Conservation (phyloP, 768 basidiomycete genomes). For the Suillus bovinus region DNA sequence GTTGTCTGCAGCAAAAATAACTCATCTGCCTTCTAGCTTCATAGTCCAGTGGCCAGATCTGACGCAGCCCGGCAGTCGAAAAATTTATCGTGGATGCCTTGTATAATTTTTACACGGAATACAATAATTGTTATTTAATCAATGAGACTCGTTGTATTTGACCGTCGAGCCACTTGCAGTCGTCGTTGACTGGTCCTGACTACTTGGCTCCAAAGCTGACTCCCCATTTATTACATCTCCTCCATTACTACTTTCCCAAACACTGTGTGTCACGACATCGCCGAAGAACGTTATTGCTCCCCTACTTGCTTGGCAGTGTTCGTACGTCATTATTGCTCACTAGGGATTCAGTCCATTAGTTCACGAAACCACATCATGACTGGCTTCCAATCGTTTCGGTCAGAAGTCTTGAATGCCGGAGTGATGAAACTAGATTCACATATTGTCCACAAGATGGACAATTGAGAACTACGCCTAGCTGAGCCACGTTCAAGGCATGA, state of each 20-base stretch:
- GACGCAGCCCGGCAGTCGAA: conserved; percentile 39
- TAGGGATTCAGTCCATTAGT: neutral
- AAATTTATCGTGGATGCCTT: conserved; percentile 62
- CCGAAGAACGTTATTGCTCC: neutral
- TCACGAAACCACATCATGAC: neutral
- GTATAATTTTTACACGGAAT: conserved; percentile 42
- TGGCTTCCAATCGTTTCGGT: neutral
- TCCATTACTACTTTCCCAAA: neutral
- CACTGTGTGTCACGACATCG: neutral
- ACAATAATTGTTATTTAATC: neutral
- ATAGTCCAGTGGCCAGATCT: conserved; percentile 88
- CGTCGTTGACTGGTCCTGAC: neutral
- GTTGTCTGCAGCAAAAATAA: conserved; percentile 61
- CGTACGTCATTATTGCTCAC: neutral
- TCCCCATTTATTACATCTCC: too few species aligned
- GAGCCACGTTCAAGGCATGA: neutral
- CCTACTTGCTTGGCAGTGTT: neutral
- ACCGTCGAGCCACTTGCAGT: too few species aligned
- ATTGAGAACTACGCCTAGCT: conserved; percentile 3
- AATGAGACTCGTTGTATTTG: neutral
- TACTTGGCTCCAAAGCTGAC: neutral
- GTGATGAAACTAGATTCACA: neutral
- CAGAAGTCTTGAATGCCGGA: neutral
- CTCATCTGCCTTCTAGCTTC: conserved; percentile 52
- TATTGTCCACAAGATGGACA: neutral